Conservation (phyloP, 2,329 filamentous ascomycete genomes). For the Phialophora macrospora region DNA sequence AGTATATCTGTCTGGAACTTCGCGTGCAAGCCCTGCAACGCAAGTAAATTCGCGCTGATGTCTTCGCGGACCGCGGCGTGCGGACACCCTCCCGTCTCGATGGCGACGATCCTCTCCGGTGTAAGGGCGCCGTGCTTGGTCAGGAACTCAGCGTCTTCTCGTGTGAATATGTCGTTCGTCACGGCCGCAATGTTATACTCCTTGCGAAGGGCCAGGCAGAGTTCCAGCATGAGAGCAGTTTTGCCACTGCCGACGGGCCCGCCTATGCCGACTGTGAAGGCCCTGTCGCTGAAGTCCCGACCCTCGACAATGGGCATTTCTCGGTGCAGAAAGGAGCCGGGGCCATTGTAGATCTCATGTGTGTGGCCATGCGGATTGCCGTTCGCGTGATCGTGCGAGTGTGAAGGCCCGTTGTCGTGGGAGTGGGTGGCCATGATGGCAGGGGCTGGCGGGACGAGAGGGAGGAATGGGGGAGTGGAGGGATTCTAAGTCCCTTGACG, state of each 20-base stretch:
- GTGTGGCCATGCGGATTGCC: slow-evolving; percentile 78
- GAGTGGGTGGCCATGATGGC: slow-evolving; percentile 37
- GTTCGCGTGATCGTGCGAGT: slow-evolving; percentile 56
- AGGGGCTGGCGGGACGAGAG: neutral
- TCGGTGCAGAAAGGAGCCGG: slow-evolving; percentile 83
- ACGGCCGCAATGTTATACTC: slow-evolving; percentile 89
- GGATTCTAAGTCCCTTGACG: neutral
- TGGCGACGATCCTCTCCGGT: slow-evolving; percentile 82
- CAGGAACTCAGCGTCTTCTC: slow-evolving; percentile 97
- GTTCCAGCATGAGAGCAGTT: slow-evolving; percentile 92
- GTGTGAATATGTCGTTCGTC: slow-evolving; percentile 57
- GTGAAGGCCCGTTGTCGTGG: slow-evolving; percentile 44
- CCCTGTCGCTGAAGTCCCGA: slow-evolving; percentile 82
- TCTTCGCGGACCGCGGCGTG: slow-evolving; percentile 98
- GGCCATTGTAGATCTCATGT: slow-evolving; percentile 92
- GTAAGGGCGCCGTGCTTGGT: slow-evolving; percentile 84
- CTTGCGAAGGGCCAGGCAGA: slow-evolving; percentile 81
- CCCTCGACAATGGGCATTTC: slow-evolving; percentile 95
- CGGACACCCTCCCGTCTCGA: slow-evolving; percentile 96
- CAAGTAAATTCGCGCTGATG: slow-evolving; percentile 90
- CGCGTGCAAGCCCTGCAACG: slow-evolving; percentile 83
- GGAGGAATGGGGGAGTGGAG: neutral
- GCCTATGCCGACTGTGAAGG: slow-evolving; percentile 97
- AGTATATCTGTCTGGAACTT: slow-evolving; percentile 81
- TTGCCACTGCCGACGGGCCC: slow-evolving; percentile 97